Evolutionary conservation across 345 rosid genomes (phyloP).

Genomic region (Turnera subulata): DNA sequence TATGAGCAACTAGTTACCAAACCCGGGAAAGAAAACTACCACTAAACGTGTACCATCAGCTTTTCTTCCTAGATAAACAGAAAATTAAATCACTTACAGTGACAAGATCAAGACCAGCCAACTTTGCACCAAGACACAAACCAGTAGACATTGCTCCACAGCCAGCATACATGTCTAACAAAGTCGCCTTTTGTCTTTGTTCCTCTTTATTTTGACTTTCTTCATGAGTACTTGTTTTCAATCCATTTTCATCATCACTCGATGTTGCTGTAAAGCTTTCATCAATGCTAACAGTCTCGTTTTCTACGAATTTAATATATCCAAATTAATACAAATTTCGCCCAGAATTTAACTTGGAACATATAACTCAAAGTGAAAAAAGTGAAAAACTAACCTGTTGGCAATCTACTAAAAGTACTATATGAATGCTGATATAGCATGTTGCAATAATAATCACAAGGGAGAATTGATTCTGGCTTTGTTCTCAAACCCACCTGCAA

Average conservation of each 20-base stretch:
- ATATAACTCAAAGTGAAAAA: not conserved
- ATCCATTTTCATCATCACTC: constrained; percentile 29
- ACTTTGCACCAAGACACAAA: constrained; percentile 60
- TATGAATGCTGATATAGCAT: constrained; percentile 49
- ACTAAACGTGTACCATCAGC: not conserved
- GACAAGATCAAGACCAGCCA: constrained; percentile 47
- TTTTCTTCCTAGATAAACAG: not conserved
- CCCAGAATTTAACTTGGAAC: not conserved
- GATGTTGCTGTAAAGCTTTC: constrained; percentile 57
- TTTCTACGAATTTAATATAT: constrained; percentile 25
- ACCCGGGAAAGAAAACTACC: not conserved
- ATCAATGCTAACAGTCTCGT: constrained; percentile 15
- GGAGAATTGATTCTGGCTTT: constrained; percentile 14
- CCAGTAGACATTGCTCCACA: constrained; percentile 96
- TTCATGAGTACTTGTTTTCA: constrained; percentile 14
- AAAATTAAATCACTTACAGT: constrained; percentile 38
- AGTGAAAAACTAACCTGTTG: constrained; percentile 25
- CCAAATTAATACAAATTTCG: not conserved
- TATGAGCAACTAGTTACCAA: not conserved
- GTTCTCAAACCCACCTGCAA: constrained; percentile 43
- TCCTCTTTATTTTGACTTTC: constrained; percentile 3
- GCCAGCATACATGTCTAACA: constrained; percentile 74
- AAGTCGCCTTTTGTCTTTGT: constrained; percentile 24
- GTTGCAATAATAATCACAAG: constrained; percentile 57
- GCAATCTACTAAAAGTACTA: constrained; percentile 44